Conservation (phyloP, 495 filamentous ascomycete species). For the Aspergillus ellipticus region DNA sequence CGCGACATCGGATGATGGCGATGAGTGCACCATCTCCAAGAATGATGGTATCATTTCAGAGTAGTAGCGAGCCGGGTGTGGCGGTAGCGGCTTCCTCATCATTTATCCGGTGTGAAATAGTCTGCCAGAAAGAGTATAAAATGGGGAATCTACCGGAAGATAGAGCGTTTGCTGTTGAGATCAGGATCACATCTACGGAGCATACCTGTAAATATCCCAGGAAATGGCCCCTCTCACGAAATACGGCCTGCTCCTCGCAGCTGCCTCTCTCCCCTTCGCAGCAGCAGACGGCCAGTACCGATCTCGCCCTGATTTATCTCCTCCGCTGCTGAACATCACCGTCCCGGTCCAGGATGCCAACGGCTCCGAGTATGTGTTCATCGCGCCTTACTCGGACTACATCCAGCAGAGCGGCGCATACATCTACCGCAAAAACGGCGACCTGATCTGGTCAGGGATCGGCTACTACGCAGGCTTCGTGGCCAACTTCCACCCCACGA, state of each 20-base stretch:
- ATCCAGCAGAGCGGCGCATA: conserved; percentile 41
- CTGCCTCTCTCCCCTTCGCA: conserved; percentile 7
- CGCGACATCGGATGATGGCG: too few species aligned
- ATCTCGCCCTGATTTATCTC: conserved; percentile 48
- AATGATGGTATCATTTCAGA: too few species aligned
- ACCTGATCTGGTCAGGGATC: conserved; percentile 51
- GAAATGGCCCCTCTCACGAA: not conserved
- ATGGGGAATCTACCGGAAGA: too few species aligned
- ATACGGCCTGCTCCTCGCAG: not conserved
- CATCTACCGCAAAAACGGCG: conserved; percentile 49
- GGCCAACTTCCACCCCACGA: conserved; percentile 31
- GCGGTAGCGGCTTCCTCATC: too few species aligned
- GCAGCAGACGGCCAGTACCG: conserved; percentile 44
- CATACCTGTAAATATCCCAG: not conserved
- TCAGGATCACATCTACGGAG: not conserved
- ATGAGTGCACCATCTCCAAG: too few species aligned
- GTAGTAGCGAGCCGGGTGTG: too few species aligned
- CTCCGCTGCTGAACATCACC: conserved; percentile 52
- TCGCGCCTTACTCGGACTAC: conserved; percentile 41
- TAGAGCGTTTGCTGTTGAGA: too few species aligned
- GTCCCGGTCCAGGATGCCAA: conserved; percentile 39
- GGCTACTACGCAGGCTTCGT: conserved; percentile 45
- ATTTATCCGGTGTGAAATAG: too few species aligned
- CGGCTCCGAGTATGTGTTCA: conserved; percentile 45
- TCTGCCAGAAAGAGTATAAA: too few species aligned